phyloP scores from a whole-genome alignment of 1,139 yeast species.

The Scheffersomyces lignicola region DNA sequence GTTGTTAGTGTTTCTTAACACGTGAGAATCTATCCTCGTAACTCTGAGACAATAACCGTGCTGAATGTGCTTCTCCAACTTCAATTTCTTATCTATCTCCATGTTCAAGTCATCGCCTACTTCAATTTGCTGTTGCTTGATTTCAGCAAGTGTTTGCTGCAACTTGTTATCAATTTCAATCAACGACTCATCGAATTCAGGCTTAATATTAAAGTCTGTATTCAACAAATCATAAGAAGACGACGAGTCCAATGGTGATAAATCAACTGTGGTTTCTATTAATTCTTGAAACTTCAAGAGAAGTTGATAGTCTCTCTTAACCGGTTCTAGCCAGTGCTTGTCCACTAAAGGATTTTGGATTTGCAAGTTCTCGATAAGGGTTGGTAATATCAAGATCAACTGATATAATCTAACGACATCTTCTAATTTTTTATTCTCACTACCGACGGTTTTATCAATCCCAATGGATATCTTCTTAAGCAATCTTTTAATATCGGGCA shows the following conservation, averaged over 20 bases:
- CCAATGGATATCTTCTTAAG: conserved; percentile 58
- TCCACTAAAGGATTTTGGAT: conserved; percentile 41
- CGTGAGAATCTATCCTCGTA: conserved; percentile 84
- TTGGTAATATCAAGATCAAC: conserved; percentile 70
- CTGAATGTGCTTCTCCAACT: conserved; percentile 79
- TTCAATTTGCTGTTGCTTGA: conserved; percentile 58
- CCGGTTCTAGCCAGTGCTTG: conserved; percentile 58
- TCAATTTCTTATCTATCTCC: conserved; percentile 84
- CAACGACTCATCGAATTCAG: conserved; percentile 83
- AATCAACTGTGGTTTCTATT: conserved; percentile 89
- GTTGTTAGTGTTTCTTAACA: conserved; percentile 60
- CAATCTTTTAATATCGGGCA: conserved; percentile 82
- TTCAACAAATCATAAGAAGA: conserved; percentile 36
- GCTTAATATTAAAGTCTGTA: conserved; percentile 78
- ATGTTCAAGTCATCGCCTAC: conserved; percentile 75
- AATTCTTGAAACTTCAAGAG: conserved; percentile 75
- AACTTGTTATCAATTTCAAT: conserved; percentile 59
- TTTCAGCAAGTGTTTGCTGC: conserved; percentile 53
- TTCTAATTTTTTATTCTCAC: conserved; percentile 59
- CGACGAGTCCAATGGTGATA: conserved; percentile 68
- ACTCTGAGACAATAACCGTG: conserved; percentile 95
- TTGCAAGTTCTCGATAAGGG: conserved; percentile 52
- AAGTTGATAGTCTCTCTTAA: conserved; percentile 48
- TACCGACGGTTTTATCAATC: conserved; percentile 34
- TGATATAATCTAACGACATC: conserved; percentile 92